These are phyloP conservation scores for Coprinellus aureogranulatus DNA, from an alignment of 768 basidiomycete species.

Conservation along the genomic window DNA sequence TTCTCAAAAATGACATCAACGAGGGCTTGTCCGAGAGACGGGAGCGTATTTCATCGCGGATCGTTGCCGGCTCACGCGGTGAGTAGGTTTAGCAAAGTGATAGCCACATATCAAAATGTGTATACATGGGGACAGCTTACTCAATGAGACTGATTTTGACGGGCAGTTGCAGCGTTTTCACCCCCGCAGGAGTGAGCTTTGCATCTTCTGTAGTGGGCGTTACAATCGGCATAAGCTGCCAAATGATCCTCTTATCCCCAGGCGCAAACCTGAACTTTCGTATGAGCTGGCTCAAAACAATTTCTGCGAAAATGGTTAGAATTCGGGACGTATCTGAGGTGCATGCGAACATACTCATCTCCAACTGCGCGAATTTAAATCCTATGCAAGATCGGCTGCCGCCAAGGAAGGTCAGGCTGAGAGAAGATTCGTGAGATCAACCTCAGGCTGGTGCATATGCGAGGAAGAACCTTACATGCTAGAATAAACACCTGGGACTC, in stretches of 20 bases:
- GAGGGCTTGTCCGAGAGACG: no score
- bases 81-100: no score
- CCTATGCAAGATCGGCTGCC: slow-evolving; percentile 22
- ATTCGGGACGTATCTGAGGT: background rate
- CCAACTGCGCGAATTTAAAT: slow-evolving; percentile 54
- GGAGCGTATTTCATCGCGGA: no score
- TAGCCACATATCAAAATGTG: no score
- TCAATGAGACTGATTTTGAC: no score
- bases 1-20: no score
- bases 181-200: background rate
- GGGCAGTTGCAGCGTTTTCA: background rate
- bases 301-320: slow-evolving; percentile 1
- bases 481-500: slow-evolving; percentile 27
- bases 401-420: slow-evolving; percentile 29
- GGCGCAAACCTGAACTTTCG: slow-evolving; percentile 1
- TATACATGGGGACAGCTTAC: no score
- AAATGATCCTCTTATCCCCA: slow-evolving; percentile 4
- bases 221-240: slow-evolving; percentile 5
- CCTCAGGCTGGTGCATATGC: background rate
- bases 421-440: background rate
- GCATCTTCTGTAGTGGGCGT: background rate
- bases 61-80: no score
- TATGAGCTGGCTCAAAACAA: slow-evolving; percentile 7
- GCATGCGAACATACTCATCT: slow-evolving; percentile 25
- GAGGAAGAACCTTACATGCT: slow-evolving; percentile 30